Conservation (phyloP, 495 filamentous ascomycete species). For the Elasticomyces elasticus region DNA sequence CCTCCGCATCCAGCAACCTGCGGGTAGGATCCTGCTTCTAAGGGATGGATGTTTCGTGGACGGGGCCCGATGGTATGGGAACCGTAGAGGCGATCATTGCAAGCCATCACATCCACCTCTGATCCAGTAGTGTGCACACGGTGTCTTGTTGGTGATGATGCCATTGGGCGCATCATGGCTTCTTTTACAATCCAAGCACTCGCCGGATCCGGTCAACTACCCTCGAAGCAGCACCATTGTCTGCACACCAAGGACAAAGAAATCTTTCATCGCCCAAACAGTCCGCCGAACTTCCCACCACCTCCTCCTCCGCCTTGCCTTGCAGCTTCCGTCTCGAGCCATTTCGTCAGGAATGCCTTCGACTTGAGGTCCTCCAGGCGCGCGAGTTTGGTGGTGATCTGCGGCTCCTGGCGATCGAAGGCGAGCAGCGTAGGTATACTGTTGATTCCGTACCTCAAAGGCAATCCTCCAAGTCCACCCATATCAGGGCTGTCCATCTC, state of each 20-base stretch:
- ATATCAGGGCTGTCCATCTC: conserved; percentile 54
- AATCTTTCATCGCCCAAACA: conserved; percentile 23
- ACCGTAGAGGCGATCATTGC: no score
- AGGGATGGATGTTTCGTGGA: no score
- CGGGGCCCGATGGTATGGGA: no score
- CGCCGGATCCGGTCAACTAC: background rate
- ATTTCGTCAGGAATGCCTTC: conserved; percentile 45
- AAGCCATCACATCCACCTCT: no score
- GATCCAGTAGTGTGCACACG: background rate
- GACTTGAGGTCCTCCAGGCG: conserved; percentile 46
- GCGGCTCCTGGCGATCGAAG: conserved; percentile 53
- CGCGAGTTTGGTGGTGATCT: conserved; percentile 44
- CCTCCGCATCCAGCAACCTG: no score
- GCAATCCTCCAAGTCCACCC: conserved; percentile 33
- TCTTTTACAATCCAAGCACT: background rate
- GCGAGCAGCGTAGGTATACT: conserved; percentile 57
- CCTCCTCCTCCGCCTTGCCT: conserved; percentile 41
- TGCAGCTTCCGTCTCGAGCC: conserved; percentile 51
- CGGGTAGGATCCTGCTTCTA: no score
- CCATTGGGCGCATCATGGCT: no score
- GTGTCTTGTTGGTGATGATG: no score
- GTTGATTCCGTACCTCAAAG: conserved; percentile 36
- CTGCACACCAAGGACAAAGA: background rate
- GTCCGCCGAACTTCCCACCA: conserved; percentile 26
- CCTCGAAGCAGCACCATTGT: background rate